These are phyloP conservation scores for Lentinula lateritia DNA, from an alignment of 768 basidiomycete genomes.

Conservation along the genomic window DNA sequence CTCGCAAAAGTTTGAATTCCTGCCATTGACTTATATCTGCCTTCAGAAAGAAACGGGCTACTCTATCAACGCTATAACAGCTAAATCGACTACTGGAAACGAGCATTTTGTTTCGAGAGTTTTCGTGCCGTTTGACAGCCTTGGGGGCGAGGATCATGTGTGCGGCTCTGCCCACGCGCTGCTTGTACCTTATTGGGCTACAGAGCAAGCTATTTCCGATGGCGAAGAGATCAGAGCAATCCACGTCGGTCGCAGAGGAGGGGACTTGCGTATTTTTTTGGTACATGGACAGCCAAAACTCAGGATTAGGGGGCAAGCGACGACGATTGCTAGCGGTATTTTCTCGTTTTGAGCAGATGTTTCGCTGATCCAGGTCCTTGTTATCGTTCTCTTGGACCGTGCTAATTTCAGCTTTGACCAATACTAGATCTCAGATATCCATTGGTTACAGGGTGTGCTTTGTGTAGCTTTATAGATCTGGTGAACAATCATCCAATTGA, in stretches of 20 bases:
- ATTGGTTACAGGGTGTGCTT: neutral
- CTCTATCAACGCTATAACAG: slow-evolving; percentile 33
- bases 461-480: no score
- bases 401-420: neutral
- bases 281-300: slow-evolving; percentile 25
- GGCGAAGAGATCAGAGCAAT: slow-evolving; percentile 33
- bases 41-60: slow-evolving; percentile 28
- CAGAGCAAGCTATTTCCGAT: slow-evolving; percentile 24
- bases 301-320: slow-evolving; percentile 30
- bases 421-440: neutral
- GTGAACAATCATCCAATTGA: neutral
- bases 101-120: slow-evolving; percentile 44
- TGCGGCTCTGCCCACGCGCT: slow-evolving; percentile 52
- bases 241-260: slow-evolving; percentile 49
- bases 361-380: no score
- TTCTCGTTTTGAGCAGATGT: slow-evolving; percentile 12
- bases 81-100: slow-evolving; percentile 21
- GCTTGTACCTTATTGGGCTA: slow-evolving; percentile 43
- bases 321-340: slow-evolving; percentile 28
- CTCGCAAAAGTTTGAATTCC: neutral
- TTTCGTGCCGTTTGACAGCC: slow-evolving; percentile 34
- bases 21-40: neutral
- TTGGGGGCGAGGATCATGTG: slow-evolving; percentile 41
- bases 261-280: slow-evolving; percentile 35
- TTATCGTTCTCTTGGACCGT: neutral